Percentiles rank a stretch among this genome's conserved stretches.
phyloP scores from a whole-genome alignment of 768 basidiomycete genomes.

The Lactifluus rugatus region DNA sequence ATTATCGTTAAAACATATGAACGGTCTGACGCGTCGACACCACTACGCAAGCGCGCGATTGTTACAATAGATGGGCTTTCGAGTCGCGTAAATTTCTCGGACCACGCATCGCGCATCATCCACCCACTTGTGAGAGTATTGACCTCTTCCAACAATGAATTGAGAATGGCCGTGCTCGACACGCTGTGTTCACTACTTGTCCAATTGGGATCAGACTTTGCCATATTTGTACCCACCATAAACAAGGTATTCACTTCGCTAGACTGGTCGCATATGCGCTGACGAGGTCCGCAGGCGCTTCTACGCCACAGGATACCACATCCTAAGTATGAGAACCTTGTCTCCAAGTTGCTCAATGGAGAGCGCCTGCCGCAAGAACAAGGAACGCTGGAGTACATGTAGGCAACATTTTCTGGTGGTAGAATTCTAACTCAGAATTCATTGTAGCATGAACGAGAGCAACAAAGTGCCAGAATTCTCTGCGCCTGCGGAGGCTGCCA shows the following conservation, averaged over 20 bases:
- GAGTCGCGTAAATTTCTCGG: slow-evolving; percentile 90
- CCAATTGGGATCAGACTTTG: slow-evolving; percentile 93
- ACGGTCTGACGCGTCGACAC: slow-evolving; percentile 57
- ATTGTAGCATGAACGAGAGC: slow-evolving; percentile 43
- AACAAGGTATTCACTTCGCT: slow-evolving; percentile 55
- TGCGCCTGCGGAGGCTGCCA: slow-evolving; percentile 71
- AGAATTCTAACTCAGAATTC: not conserved
- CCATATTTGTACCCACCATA: slow-evolving; percentile 95
- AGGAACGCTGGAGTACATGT: slow-evolving; percentile 60
- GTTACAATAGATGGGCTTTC: slow-evolving; percentile 87
- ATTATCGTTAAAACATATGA: slow-evolving; percentile 90
- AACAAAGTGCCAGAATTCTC: slow-evolving; percentile 61
- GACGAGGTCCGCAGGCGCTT: slow-evolving; percentile 43
- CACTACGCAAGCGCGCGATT: slow-evolving; percentile 80
- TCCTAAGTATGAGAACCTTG: slow-evolving; percentile 77
- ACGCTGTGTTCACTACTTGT: slow-evolving; percentile 85
- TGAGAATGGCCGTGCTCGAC: slow-evolving; percentile 83
- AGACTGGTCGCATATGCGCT: not conserved
- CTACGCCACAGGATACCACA: slow-evolving; percentile 70
- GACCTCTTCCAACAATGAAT: slow-evolving; percentile 60
- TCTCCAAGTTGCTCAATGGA: slow-evolving; percentile 82
- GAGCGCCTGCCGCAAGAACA: slow-evolving; percentile 86
- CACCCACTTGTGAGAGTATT: slow-evolving; percentile 90
- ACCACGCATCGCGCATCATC: slow-evolving; percentile 94
- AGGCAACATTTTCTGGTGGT: slow-evolving; percentile 22